Conservation (phyloP, 106 monocot genomes). For the Gastrodia elata region DNA sequence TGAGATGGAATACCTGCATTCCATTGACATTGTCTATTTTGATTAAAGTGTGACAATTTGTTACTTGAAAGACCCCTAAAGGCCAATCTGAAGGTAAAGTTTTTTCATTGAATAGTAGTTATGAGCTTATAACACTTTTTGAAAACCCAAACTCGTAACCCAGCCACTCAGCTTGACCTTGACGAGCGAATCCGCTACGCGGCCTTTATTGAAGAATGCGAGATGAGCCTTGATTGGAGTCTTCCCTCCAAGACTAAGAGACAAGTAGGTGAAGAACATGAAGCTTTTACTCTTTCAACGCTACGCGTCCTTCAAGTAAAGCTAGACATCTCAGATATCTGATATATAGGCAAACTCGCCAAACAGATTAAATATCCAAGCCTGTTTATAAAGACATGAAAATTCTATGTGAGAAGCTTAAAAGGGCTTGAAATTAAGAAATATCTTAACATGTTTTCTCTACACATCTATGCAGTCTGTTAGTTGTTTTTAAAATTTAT, state of each 20-base stretch:
- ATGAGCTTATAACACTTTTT: not conserved
- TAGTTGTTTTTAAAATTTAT: not conserved
- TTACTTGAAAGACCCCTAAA: constrained; percentile 79
- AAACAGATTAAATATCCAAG: no score
- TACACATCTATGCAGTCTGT: not conserved
- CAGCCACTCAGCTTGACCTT: no score
- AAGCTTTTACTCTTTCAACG: no score
- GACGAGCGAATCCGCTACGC: no score
- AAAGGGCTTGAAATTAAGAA: not conserved
- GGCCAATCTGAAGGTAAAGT: constrained; percentile 94
- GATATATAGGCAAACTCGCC: no score
- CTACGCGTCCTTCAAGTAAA: no score
- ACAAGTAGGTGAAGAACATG: no score
- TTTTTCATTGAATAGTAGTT: not conserved
- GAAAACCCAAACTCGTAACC: no score
- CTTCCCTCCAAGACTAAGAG: no score
- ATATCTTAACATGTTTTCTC: not conserved
- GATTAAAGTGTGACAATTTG: constrained; percentile 96
- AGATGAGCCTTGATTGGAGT: no score
- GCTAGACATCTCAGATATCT: no score
- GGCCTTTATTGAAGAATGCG: no score
- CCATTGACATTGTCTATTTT: constrained; percentile 92
- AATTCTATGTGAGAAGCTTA: not conserved
- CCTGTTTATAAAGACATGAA: not conserved
- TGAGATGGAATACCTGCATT: constrained; percentile 97